A percentile compares a stretch with the other conserved stretches of the same genome.
Evolutionary conservation across 441 rosid genomes (phyloP).

Genomic region (Gossypium gossypioides): DNA sequence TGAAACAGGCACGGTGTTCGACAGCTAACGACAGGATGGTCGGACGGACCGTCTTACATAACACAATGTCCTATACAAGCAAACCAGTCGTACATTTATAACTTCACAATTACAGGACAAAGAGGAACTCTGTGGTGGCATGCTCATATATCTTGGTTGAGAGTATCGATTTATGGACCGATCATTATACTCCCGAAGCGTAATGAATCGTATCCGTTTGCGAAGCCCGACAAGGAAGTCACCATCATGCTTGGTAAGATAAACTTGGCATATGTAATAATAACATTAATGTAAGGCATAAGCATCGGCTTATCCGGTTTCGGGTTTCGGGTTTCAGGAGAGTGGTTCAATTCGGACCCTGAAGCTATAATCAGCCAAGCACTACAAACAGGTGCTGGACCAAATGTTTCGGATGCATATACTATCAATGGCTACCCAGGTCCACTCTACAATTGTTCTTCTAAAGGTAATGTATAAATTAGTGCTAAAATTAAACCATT

Average conservation of each 20-base stretch:
- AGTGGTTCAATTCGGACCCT: slow-evolving; percentile 29
- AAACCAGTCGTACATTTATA: slow-evolving; percentile 23
- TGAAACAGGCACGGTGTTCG: slow-evolving; percentile 25
- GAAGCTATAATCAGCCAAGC: slow-evolving; percentile 27
- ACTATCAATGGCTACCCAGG: slow-evolving; percentile 32
- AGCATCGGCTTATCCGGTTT: neutral
- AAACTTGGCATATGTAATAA: neutral
- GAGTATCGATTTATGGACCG: slow-evolving; percentile 24
- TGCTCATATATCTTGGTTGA: slow-evolving; percentile 31
- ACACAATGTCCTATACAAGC: slow-evolving; percentile 32
- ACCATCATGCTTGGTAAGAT: slow-evolving; percentile 21
- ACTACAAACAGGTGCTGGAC: slow-evolving; percentile 25
- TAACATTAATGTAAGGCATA: neutral
- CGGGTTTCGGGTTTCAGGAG: slow-evolving; percentile 18
- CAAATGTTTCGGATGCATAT: slow-evolving; percentile 30
- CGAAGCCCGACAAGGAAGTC: slow-evolving; percentile 30
- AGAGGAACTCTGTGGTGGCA: slow-evolving; percentile 32
- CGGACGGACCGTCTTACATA: slow-evolving; percentile 29
- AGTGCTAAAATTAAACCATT: neutral
- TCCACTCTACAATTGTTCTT: slow-evolving; percentile 23
- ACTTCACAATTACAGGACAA: slow-evolving; percentile 31
- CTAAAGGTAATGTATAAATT: slow-evolving; percentile 16
- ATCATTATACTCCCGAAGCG: slow-evolving; percentile 27
- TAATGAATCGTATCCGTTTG: slow-evolving; percentile 25
- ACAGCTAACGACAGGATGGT: slow-evolving; percentile 26